Evolutionary conservation across 441 rosid genomes (phyloP), one percentile per base, ranked within the genome.

Genomic region (Eutrema salsugineum): DNA sequence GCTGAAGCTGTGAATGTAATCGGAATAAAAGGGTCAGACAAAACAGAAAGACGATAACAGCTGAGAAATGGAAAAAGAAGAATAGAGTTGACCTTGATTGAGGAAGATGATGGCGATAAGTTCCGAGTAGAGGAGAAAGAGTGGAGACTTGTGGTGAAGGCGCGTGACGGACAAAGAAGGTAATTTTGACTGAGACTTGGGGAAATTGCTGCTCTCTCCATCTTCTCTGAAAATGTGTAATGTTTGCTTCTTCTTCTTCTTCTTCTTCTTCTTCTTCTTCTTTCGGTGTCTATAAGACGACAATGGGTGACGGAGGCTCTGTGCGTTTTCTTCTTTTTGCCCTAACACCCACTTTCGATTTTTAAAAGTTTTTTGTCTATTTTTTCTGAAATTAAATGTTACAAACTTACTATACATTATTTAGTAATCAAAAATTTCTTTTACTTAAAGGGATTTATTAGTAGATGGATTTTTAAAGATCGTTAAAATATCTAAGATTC

Each of bases 191-290:
- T 80, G 11, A 77, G 63, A 40, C 66, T 78, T 0, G 83, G 69
- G 1, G 72, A 47, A 27, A 80, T 71, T 36, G 84, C 81, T 49
- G 64, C 61, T 57, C 67, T 77, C 79, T 89, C 90, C 94, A 89
- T 89, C 16, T 50, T 9, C 68, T 9, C 15, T 56, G 2, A 11
- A 10, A 50, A 30, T 66, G 42, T 35, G 20, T 32, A 42, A 1
- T 20, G 63, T 32, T 30, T 36, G 30, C 11, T 27, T 49, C 16
- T 30, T 38, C 65, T 63, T 63, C 48, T 44, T 54, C 61, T 61
- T 33, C 22, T 47, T 47, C 16, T 9, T 54, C n/a, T n/a, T n/a
- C n/a, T n/a, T n/a, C n/a, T n/a, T n/a, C 60, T 30, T 5, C 53
- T 20, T 11, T 57, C 2, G 44, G 19, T 12, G 49, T 60, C 8